Evolutionary conservation across 192 early-diverging fungal species (phyloP).

Genomic region (Lunasporangiospora selenospora): DNA sequence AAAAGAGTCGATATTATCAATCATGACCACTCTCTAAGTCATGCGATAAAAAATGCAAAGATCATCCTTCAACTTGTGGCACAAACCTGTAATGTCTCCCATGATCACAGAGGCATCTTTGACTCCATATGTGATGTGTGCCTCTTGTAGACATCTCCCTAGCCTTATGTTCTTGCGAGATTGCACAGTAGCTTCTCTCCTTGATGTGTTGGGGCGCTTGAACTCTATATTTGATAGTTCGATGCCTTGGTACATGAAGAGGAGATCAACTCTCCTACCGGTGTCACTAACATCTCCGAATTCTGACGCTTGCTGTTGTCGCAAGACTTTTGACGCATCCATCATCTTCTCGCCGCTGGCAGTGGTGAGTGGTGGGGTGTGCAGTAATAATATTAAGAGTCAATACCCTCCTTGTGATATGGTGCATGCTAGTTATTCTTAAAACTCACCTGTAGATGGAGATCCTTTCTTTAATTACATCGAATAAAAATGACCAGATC

Average conservation of each 20-base stretch:
- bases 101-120: not conserved
- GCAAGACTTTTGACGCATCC: not conserved
- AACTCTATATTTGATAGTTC: not conserved
- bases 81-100: not conserved
- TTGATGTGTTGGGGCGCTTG: not conserved
- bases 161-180: not conserved
- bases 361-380: too few species aligned
- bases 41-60: too few species aligned
- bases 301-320: not conserved
- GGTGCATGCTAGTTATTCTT: too few species aligned
- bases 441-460: too few species aligned
- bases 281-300: not conserved
- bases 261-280: not conserved
- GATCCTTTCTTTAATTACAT: too few species aligned
- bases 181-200: not conserved
- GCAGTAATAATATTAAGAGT: too few species aligned
- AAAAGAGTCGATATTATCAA: too few species aligned
- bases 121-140: not conserved
- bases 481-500: too few species aligned
- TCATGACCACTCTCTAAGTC: too few species aligned
- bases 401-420: too few species aligned
- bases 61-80: too few species aligned
- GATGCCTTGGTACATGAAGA: not conserved
- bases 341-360: not conserved
- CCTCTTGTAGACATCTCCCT: not conserved